These are phyloP conservation scores for Solanum lycopersicoides DNA, from an alignment of 257 asterid species.

Conservation along the genomic window DNA sequence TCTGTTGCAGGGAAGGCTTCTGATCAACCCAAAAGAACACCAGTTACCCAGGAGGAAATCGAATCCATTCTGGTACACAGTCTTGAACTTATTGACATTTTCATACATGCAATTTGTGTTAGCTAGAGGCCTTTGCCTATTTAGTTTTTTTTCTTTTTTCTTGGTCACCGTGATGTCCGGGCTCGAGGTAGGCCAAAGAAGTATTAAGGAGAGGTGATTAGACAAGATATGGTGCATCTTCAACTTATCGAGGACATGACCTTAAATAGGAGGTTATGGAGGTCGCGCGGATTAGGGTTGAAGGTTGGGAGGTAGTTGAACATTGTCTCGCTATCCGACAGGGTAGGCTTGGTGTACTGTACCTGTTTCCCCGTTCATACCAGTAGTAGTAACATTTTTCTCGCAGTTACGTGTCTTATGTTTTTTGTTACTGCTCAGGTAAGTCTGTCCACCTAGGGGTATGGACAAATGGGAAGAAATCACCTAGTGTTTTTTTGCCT, in stretches of 20 bases:
- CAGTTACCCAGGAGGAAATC: slow-evolving; percentile 79
- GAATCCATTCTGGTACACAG: slow-evolving; percentile 65
- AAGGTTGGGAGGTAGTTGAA: background rate
- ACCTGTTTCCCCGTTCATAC: background rate
- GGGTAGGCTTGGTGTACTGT: background rate
- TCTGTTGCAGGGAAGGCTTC: slow-evolving; percentile 83
- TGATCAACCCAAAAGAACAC: slow-evolving; percentile 91
- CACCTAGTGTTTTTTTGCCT: background rate
- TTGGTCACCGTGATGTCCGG: background rate
- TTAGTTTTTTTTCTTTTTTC: background rate
- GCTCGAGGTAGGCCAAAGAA: background rate
- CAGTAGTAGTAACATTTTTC: background rate
- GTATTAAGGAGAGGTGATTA: background rate
- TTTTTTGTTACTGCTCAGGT: background rate
- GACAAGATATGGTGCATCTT: background rate
- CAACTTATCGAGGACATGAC: background rate
- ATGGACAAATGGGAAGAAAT: background rate
- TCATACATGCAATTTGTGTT: background rate
- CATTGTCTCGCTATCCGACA: background rate
- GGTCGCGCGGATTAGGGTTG: background rate
- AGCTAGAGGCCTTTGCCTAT: background rate
- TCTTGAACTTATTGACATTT: background rate
- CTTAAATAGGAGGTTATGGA: background rate
- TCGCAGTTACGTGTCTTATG: background rate
- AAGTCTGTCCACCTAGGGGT: background rate